Conservation (phyloP, 2,329 filamentous ascomycete species). For the Penicillium hesseltinei region DNA sequence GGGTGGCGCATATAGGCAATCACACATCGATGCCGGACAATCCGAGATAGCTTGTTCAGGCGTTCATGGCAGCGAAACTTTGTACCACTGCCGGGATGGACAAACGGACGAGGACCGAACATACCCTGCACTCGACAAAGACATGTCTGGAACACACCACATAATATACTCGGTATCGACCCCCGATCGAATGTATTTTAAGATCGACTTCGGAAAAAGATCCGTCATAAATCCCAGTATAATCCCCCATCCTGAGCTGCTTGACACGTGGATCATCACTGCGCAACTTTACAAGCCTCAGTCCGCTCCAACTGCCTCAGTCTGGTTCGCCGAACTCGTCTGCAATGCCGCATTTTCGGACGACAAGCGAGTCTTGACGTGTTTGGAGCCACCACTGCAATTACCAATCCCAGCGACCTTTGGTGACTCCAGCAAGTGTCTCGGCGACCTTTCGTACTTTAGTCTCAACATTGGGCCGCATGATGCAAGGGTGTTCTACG, state of each 20-base stretch:
- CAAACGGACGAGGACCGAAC: background rate
- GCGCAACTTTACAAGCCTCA: constrained; percentile 45
- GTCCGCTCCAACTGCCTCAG: constrained; percentile 21
- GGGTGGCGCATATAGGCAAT: background rate
- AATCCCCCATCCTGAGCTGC: constrained; percentile 53
- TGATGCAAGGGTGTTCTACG: constrained; percentile 59
- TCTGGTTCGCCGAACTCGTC: constrained; percentile 47
- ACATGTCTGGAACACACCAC: constrained; percentile 18
- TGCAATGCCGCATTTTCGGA: constrained; percentile 52
- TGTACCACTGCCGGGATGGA: background rate
- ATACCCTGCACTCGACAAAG: background rate
- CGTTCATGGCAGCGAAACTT: background rate
- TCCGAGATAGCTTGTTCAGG: background rate
- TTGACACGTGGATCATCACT: constrained; percentile 53
- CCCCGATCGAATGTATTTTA: constrained; percentile 49
- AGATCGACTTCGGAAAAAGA: constrained; percentile 48
- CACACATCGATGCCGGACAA: background rate
- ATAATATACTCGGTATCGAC: constrained; percentile 51
- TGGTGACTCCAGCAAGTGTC: constrained; percentile 45
- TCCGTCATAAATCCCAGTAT: constrained; percentile 56
- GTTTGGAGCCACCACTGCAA: constrained; percentile 41
- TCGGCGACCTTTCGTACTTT: constrained; percentile 45
- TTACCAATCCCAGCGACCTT: constrained; percentile 51
- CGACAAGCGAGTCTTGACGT: constrained; percentile 33
- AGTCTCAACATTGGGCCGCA: constrained; percentile 53